A percentile compares a stretch with the other conserved stretches of the same genome.
Evolutionary conservation across 2,329 filamentous ascomycete genomes (phyloP).

Genomic region (Cladorrhinum sp.): DNA sequence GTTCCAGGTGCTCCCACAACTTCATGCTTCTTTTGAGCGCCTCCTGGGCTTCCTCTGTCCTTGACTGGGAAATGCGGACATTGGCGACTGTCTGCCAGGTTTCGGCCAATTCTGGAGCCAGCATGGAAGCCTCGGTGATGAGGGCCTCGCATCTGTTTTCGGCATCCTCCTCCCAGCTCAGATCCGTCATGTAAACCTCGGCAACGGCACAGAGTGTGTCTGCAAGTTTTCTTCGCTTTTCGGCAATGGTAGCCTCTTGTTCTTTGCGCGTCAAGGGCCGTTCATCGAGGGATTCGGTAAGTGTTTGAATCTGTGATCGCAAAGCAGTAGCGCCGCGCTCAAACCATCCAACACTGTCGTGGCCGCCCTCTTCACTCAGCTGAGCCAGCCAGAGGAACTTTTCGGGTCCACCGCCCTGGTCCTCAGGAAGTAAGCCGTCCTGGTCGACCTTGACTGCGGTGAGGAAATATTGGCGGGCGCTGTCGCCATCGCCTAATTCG

Average conservation of each 20-base stretch:
- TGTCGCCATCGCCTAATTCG: slow-evolving; percentile 76
- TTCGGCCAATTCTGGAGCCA: slow-evolving; percentile 77
- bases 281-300: slow-evolving; percentile 47
- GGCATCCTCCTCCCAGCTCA: slow-evolving; percentile 89
- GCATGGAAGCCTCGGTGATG: slow-evolving; percentile 83
- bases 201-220: slow-evolving; percentile 91
- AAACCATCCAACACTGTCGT: slow-evolving; percentile 65
- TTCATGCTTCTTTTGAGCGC: slow-evolving; percentile 77
- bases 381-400: slow-evolving; percentile 96
- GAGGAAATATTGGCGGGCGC: slow-evolving; percentile 69
- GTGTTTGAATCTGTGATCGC: slow-evolving; percentile 63
- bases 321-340: slow-evolving; percentile 70
- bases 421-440: slow-evolving; percentile 67
- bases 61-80: slow-evolving; percentile 83
- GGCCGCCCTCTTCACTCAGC: slow-evolving; percentile 68
- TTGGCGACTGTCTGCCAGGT: slow-evolving; percentile 95
- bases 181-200: slow-evolving; percentile 98
- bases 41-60: slow-evolving; percentile 72
- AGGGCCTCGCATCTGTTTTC: slow-evolving; percentile 84
- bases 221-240: slow-evolving; percentile 76
- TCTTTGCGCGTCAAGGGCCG: slow-evolving; percentile 33
- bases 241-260: slow-evolving; percentile 35
- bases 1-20: slow-evolving; percentile 76
- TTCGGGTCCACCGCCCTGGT: slow-evolving; percentile 77
- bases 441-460: slow-evolving; percentile 73